Evolutionary conservation across 176 grass and related monocot genomes (phyloP), one percentile per base, ranked within the genome.

Genomic region (Dendrocalamus sinicus): DNA sequence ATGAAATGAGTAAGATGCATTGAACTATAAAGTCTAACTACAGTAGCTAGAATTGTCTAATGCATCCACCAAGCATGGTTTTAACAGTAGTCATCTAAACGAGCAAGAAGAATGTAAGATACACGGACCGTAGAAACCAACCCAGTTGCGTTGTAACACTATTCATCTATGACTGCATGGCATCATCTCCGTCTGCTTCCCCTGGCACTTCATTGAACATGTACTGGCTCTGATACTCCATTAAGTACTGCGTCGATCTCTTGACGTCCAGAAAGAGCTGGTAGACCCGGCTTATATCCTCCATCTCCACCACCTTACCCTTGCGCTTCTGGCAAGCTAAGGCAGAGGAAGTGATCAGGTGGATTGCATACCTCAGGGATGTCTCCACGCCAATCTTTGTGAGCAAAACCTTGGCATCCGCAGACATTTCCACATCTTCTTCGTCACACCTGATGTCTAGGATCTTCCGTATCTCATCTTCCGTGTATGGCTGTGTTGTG

Each of bases 201-300:
- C 69, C 89, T 16, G 76, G 88, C n/a, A 91, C 84, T 67, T 98
- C 93, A 35, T 72, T 98, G 62, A 98, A 98, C 96, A 98, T 92
- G 75, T 98, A 98, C 60, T 92, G 91, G 78, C 84, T 94, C 86
- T 99, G 93, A 44, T 92, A 94, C 79, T 96, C 96, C 90, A 98
- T 95, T 61, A 96, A 74, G 75, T 92, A 96, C n/a, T 99, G 93
- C 0, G 88, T 92, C 2, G 88, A 98, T 60, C 96, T 91, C 92
- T 96, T 98, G 20, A 98, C 92, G 45, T 98, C 96, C 20, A 98
- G 91, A 75, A 98, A 98, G 52, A 98, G 78, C 59, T 85, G 81
- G 62, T 99, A 96, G 17, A 99, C 96, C 66, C 92, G 81, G 79
- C 96, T 99, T 78, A 99, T 86, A 24, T 99, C 93, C 32, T 92